phyloP scores from a whole-genome alignment of 1,284 basidiomycete species.

The Malassezia arunalokei region DNA sequence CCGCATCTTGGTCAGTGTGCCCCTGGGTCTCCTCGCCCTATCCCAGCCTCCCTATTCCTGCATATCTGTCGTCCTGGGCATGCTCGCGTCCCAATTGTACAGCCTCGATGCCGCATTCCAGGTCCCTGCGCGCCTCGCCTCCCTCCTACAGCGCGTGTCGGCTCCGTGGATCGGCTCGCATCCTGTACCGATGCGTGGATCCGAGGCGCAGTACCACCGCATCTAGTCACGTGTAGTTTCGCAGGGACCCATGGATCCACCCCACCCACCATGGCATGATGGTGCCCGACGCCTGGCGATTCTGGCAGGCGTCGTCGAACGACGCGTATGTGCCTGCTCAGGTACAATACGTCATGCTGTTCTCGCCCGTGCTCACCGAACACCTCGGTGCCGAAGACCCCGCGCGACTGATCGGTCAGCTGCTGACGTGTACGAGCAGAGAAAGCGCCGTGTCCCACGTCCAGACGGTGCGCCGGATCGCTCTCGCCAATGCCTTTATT shows the following conservation, averaged over 20 bases:
- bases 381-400: conserved; percentile 9
- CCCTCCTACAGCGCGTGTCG: neutral
- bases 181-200: conserved; percentile 4
- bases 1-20: neutral
- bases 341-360: conserved; percentile 11
- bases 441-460: conserved; percentile 10
- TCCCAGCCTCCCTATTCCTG: conserved; percentile 2
- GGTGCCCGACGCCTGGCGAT: neutral
- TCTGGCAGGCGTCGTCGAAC: neutral
- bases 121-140: neutral
- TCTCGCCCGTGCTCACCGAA: conserved; percentile 5
- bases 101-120: neutral
- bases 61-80: conserved; percentile 6
- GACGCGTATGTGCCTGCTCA: conserved; percentile 10
- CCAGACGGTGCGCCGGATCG: conserved; percentile 9
- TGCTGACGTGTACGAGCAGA: conserved; percentile 8
- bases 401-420: conserved; percentile 7
- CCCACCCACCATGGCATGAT: neutral
- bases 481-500: conserved; percentile 12
- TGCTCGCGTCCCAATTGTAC: conserved; percentile 4
- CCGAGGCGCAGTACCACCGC: conserved; percentile 7
- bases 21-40: conserved; percentile 1
- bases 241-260: neutral
- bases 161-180: conserved; percentile 4
- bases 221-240: neutral